These are phyloP conservation scores for Monosporascus sp. DNA, from an alignment of 2,329 filamentous ascomycete genomes.

Conservation along the genomic window DNA sequence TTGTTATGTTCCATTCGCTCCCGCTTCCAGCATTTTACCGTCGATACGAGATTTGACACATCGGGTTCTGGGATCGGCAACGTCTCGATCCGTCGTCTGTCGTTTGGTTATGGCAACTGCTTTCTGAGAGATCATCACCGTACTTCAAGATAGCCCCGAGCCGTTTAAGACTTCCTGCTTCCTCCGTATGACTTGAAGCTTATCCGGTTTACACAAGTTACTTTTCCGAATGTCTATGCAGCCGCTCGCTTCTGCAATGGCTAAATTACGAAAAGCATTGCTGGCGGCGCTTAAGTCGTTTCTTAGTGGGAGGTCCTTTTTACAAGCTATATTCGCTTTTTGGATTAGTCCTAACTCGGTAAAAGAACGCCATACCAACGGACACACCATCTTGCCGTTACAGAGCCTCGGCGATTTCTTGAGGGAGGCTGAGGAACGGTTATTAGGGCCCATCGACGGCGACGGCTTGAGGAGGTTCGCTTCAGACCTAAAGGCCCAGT, in stretches of 20 bases:
- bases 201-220: slow-evolving; percentile 8
- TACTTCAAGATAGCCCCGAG: background rate
- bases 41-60: slow-evolving; percentile 25
- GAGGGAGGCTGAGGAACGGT: slow-evolving; percentile 46
- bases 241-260: slow-evolving; percentile 53
- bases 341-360: slow-evolving; percentile 41
- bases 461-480: slow-evolving; percentile 43
- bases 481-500: slow-evolving; percentile 47
- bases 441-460: slow-evolving; percentile 43
- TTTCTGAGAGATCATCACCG: background rate
- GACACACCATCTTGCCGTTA: slow-evolving; percentile 9
- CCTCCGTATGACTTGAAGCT: background rate
- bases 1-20: slow-evolving; percentile 27
- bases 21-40: slow-evolving; percentile 25
- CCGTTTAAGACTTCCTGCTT: background rate
- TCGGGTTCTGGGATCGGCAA: slow-evolving; percentile 6
- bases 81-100: slow-evolving; percentile 9
- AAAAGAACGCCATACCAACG: slow-evolving; percentile 21
- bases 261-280: slow-evolving; percentile 49
- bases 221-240: slow-evolving; percentile 36
- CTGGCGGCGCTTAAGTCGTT: slow-evolving; percentile 53
- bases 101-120: background rate
- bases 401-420: slow-evolving; percentile 47
- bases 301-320: slow-evolving; percentile 52
- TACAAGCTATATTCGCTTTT: slow-evolving; percentile 52